Evolutionary conservation across 306 rosid genomes (phyloP).

Genomic region (Hylodesmum podocarpum): DNA sequence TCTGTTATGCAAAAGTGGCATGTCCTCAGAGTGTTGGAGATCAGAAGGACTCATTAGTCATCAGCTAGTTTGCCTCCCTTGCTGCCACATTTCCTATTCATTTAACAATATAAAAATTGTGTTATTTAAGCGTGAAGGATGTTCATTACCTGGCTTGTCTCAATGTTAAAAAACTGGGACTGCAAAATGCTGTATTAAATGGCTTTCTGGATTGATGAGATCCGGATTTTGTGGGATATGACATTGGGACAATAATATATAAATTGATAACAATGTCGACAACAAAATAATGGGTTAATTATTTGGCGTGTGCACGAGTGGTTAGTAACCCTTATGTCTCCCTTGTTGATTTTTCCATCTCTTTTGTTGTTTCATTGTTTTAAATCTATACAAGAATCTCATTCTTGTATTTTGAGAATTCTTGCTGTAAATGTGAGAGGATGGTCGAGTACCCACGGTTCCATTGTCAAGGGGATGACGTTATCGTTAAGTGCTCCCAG

Average conservation of each 20-base stretch:
- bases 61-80: slow-evolving; percentile 38
- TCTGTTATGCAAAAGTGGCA: slow-evolving; percentile 33
- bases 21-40: slow-evolving; percentile 27
- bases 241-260: background rate
- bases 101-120: background rate
- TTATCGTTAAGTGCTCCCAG: background rate
- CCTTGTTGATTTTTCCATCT: background rate
- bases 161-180: slow-evolving; percentile 14
- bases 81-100: slow-evolving; percentile 39
- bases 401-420: background rate
- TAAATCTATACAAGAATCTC: too few relatives aligned
- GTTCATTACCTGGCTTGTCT: slow-evolving; percentile 35
- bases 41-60: slow-evolving; percentile 32
- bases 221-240: slow-evolving; percentile 11
- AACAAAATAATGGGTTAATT: background rate
- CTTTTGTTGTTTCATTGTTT: background rate
- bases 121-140: slow-evolving; percentile 1
- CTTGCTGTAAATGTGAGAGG: background rate
- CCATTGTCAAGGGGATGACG: too few relatives aligned
- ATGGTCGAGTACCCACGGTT: slow-evolving; percentile 17
- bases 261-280: slow-evolving; percentile 15
- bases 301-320: too few relatives aligned
- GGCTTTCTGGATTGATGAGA: background rate
- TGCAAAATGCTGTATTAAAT: slow-evolving; percentile 5
- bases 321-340: slow-evolving; percentile 25